Evolutionary conservation across 2,329 filamentous ascomycete species (phyloP).

Genomic region (Aspergillus arachidicola): DNA sequence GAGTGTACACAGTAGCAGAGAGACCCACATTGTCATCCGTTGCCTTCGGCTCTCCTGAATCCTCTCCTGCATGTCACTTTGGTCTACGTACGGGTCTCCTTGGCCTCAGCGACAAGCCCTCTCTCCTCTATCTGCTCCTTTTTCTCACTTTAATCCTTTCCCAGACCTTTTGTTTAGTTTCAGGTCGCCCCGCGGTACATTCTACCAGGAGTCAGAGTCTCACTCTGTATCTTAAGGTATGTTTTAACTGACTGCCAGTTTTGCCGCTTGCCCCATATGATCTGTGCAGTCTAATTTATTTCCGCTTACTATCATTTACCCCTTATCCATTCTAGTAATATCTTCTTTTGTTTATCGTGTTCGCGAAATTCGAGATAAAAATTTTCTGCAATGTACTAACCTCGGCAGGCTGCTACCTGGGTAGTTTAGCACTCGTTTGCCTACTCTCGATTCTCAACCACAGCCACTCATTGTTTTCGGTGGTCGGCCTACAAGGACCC

Average conservation of each 20-base stretch:
- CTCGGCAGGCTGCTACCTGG: not conserved
- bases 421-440: not conserved
- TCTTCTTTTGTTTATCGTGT: not conserved
- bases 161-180: not conserved
- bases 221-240: not conserved
- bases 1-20: not conserved
- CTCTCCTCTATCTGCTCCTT: not conserved
- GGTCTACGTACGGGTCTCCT: not conserved
- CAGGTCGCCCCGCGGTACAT: not conserved
- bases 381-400: not conserved
- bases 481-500: not conserved
- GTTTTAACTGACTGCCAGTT: not conserved
- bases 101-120: not conserved
- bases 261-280: not conserved
- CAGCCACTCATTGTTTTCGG: not conserved
- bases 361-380: not conserved
- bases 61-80: constrained; percentile 10
- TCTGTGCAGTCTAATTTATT: not conserved
- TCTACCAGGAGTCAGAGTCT: not conserved
- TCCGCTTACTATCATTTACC: not conserved
- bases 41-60: constrained; percentile 14
- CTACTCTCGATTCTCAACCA: not conserved
- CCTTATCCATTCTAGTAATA: not conserved
- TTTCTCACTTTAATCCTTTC: not conserved
- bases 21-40: constrained; percentile 11